phyloP scores from a whole-genome alignment of 257 asterid genomes.

The Paulownia fortunei region DNA sequence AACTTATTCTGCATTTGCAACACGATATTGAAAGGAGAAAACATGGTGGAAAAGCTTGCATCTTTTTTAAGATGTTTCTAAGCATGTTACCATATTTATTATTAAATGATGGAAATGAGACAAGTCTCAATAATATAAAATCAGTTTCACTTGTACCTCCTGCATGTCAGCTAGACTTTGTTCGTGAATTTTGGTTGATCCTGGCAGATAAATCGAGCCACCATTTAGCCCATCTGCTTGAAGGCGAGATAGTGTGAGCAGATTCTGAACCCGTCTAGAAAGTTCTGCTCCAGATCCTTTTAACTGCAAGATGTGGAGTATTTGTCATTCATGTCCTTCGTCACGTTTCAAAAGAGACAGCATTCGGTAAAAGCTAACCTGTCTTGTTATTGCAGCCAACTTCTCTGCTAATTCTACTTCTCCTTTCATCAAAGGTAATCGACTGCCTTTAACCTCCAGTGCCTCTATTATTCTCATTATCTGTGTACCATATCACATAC shows the following conservation, averaged over 20 bases:
- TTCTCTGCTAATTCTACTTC: constrained; percentile 98
- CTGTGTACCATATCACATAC: constrained; percentile 44
- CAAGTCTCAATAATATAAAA: not conserved
- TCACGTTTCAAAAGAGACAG: constrained; percentile 34
- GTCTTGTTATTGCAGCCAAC: constrained; percentile 78
- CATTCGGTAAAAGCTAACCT: constrained; percentile 52
- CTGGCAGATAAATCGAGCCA: constrained; percentile 78
- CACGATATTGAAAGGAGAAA: not conserved
- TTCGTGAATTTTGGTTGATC: constrained; percentile 87
- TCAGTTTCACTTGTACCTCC: constrained; percentile 60
- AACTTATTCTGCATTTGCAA: not conserved
- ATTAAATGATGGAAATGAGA: constrained; percentile 5
- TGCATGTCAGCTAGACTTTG: constrained; percentile 92
- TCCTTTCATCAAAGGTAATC: constrained; percentile 86
- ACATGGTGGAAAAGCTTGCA: not conserved
- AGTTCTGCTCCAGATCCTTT: constrained; percentile 98
- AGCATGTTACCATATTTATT: not conserved
- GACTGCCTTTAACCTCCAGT: constrained; percentile 84
- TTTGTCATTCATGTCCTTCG: constrained; percentile 35
- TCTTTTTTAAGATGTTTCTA: not conserved
- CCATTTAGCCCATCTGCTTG: constrained; percentile 73
- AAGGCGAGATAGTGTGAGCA: constrained; percentile 74
- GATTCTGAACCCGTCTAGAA: constrained; percentile 90
- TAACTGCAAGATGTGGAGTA: constrained; percentile 51
- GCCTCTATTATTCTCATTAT: constrained; percentile 92